Conservation (phyloP, 108 stramenopile species). For the Cylindrotheca fusiformis region DNA sequence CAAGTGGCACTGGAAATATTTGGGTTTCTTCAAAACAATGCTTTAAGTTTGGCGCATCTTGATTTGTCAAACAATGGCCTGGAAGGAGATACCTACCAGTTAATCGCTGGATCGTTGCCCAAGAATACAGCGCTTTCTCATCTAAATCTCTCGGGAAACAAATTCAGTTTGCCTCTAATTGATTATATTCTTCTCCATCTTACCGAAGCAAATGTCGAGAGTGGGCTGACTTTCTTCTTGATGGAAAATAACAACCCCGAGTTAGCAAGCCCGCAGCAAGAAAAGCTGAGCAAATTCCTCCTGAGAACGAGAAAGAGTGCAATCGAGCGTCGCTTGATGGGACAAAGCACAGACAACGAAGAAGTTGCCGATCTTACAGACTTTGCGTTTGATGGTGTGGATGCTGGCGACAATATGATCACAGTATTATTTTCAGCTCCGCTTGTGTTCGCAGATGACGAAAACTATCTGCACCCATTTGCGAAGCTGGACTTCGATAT, state of each 20-base stretch:
- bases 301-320: constrained; percentile 29
- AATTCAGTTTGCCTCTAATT: constrained; percentile 32
- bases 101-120: constrained; percentile 32
- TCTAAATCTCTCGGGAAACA: constrained; percentile 58
- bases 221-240: constrained; percentile 35
- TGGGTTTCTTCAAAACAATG: constrained; percentile 43
- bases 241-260: constrained; percentile 51
- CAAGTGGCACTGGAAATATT: constrained; percentile 50
- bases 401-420: constrained; percentile 52
- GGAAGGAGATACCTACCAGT: constrained; percentile 35
- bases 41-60: constrained; percentile 39
- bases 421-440: constrained; percentile 82
- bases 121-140: constrained; percentile 42
- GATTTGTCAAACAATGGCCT: constrained; percentile 56
- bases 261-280: constrained; percentile 25
- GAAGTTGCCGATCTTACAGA: constrained; percentile 2
- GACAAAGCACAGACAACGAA: constrained; percentile 11
- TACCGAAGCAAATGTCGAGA: constrained; percentile 23
- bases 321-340: constrained; percentile 20
- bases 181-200: constrained; percentile 35
- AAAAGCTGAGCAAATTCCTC: constrained; percentile 18
- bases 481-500: constrained; percentile 73
- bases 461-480: constrained; percentile 57
- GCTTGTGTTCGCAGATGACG: constrained; percentile 61
- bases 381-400: constrained; percentile 5